Evolutionary conservation across 305 asterid species (phyloP).

Genomic region (Solanum hybrid): DNA sequence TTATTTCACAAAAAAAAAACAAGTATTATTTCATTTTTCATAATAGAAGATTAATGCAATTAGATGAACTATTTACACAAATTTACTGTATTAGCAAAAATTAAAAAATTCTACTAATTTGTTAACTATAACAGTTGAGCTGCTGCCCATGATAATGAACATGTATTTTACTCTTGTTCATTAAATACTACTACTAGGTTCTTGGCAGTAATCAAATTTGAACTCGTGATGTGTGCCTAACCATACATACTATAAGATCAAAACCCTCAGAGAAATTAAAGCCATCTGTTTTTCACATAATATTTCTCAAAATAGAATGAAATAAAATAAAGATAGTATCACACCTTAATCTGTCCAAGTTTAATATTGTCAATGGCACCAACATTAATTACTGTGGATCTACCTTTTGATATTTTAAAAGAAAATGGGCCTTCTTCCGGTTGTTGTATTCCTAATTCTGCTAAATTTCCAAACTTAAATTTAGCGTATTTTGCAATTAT

Average conservation of each 20-base stretch:
- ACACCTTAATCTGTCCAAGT: conserved; percentile 3
- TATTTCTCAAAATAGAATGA: too few relatives aligned
- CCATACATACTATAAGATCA: not conserved
- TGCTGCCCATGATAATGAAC: not conserved
- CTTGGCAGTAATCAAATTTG: not conserved
- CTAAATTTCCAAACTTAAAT: too few relatives aligned
- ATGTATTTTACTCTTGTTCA: not conserved
- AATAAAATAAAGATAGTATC: not conserved
- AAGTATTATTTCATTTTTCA: not conserved
- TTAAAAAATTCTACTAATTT: too few relatives aligned
- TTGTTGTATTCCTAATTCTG: too few relatives aligned
- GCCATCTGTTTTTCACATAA: not conserved
- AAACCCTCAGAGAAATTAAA: not conserved
- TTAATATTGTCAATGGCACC: not conserved
- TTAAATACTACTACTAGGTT: not conserved
- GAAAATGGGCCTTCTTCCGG: too few relatives aligned
- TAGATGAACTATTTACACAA: not conserved
- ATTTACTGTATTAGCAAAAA: too few relatives aligned
- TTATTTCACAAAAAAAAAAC: not conserved
- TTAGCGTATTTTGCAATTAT: too few relatives aligned
- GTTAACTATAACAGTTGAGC: too few relatives aligned
- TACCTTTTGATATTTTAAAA: too few relatives aligned
- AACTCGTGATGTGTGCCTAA: not conserved
- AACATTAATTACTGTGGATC: too few relatives aligned
- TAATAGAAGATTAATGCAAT: not conserved